Conservation (phyloP, 2,329 filamentous ascomycete genomes). For the Aspergillus felis region DNA sequence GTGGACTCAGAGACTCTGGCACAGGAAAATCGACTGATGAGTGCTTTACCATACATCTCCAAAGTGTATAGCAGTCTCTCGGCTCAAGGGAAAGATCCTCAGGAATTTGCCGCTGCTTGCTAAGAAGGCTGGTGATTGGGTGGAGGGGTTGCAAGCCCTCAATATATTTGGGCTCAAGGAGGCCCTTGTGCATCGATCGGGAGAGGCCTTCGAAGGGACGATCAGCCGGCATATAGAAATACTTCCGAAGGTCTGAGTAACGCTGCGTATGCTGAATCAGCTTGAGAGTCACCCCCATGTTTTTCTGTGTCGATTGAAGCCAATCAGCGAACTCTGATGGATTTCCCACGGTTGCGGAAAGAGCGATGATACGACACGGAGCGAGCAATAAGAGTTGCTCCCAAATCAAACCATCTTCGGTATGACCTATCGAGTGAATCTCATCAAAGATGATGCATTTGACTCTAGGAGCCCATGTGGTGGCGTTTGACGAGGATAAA, state of each 20-base stretch:
- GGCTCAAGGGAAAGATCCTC: conserved; percentile 67
- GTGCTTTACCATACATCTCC: conserved; percentile 59
- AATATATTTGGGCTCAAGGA: conserved; percentile 47
- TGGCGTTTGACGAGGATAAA: conserved; percentile 61
- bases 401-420: conserved; percentile 73
- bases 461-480: conserved; percentile 62
- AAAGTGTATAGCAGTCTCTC: conserved; percentile 65
- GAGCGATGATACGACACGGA: conserved; percentile 72
- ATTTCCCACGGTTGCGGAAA: conserved; percentile 77
- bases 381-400: conserved; percentile 71
- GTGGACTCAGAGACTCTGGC: conserved; percentile 18
- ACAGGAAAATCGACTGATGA: conserved; percentile 52
- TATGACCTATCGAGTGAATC: conserved; percentile 74
- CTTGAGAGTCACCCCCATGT: conserved; percentile 59
- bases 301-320: conserved; percentile 61
- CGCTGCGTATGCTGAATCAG: conserved; percentile 66
- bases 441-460: conserved; percentile 80
- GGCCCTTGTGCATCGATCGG: conserved; percentile 10
- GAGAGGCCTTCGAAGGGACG: conserved; percentile 51
- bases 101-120: conserved; percentile 60
- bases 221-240: conserved; percentile 56
- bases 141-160: conserved; percentile 59
- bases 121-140: conserved; percentile 60
- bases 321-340: conserved; percentile 66
- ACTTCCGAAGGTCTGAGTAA: conserved; percentile 77